Evolutionary conservation across 345 rosid genomes (phyloP).

Genomic region (Brassica napus): Da-Ae NC_063444.1:50544001-50544500

Average conservation of each 20-base stretch:
- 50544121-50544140: constrained; percentile 91
- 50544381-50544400: constrained; percentile 91
- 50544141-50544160: constrained; percentile 45
- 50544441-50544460: constrained; percentile 57
- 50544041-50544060: neutral
- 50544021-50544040: neutral
- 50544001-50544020: constrained; percentile 73
- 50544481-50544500: constrained; percentile 1
- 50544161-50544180: no score
- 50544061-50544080: constrained; percentile 33
- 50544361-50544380: constrained; percentile 50
- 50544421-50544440: constrained; percentile 68
- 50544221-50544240: constrained; percentile 96
- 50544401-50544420: constrained; percentile 72
- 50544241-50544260: constrained; percentile 80
- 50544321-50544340: constrained; percentile 14
- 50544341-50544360: constrained; percentile 7
- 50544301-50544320: neutral
- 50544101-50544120: constrained; percentile 87
- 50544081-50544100: constrained; percentile 81
- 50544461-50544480: constrained; percentile 19
- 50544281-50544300: constrained; percentile 76
- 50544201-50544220: constrained; percentile 76
- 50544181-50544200: no score
- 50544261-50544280: constrained; percentile 87